Conservation (phyloP, 805 yeast species). For the Pichia sporocuriosa region DNA sequence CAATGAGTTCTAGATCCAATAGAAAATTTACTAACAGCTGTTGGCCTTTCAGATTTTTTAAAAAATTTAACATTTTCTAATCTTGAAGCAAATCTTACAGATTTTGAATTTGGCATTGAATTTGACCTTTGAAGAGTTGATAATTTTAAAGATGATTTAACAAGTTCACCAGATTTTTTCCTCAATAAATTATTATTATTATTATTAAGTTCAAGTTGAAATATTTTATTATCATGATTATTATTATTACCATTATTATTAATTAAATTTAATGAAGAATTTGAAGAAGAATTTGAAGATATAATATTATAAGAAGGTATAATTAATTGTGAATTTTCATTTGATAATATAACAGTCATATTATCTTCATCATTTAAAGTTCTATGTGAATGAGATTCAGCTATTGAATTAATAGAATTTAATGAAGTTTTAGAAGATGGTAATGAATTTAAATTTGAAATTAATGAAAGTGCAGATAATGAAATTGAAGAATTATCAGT, state of each 20-base stretch:
- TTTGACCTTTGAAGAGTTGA: slow-evolving; percentile 33
- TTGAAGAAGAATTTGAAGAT: too few relatives aligned
- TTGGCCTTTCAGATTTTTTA: slow-evolving; percentile 53
- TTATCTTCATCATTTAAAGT: slow-evolving; percentile 22
- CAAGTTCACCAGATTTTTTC: slow-evolving; percentile 47
- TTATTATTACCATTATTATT: not conserved
- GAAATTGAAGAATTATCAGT: slow-evolving; percentile 26
- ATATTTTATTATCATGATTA: not conserved
- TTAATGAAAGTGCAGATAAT: slow-evolving; percentile 18
- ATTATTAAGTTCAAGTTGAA: too few relatives aligned
- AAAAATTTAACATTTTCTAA: slow-evolving; percentile 60
- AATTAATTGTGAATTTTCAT: too few relatives aligned
- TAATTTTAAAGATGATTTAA: slow-evolving; percentile 43
- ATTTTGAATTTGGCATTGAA: slow-evolving; percentile 49
- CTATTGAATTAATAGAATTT: slow-evolving; percentile 4
- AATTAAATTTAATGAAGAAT: too few relatives aligned
- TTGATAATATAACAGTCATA: slow-evolving; percentile 23
- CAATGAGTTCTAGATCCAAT: slow-evolving; percentile 20
- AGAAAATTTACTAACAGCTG: slow-evolving; percentile 44
- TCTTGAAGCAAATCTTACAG: slow-evolving; percentile 58
- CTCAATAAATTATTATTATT: slow-evolving; percentile 30
- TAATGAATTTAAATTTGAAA: slow-evolving; percentile 16
- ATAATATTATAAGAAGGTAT: too few relatives aligned
- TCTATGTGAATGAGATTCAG: slow-evolving; percentile 8
- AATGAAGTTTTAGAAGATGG: slow-evolving; percentile 2